phyloP scores from a whole-genome alignment of 2,329 filamentous ascomycete genomes.

The Exserohilum rostratum region DNA sequence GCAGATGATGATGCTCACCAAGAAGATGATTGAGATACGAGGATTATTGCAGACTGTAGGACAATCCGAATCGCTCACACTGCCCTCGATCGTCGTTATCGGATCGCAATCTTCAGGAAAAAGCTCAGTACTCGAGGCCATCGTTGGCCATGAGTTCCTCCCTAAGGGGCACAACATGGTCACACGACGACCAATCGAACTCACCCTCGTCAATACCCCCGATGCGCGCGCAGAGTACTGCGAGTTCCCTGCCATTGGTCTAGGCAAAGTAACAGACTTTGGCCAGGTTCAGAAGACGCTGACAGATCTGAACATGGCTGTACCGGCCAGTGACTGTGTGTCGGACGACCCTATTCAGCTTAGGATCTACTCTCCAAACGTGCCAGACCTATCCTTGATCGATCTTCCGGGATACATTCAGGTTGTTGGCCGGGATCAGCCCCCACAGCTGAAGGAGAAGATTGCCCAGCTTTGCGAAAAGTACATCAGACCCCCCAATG shows the following conservation, averaged over 20 bases:
- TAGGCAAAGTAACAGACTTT: constrained; percentile 92
- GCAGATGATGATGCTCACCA: constrained; percentile 99
- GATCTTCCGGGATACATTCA: constrained; percentile 98
- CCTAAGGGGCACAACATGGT: constrained; percentile 99
- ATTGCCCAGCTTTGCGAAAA: constrained; percentile 97
- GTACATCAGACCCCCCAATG: constrained; percentile 94
- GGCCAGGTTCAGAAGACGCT: constrained; percentile 88
- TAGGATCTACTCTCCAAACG: constrained; percentile 91
- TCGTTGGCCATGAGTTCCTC: constrained; percentile 96
- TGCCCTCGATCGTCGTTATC: constrained; percentile 98
- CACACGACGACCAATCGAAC: constrained; percentile 90
- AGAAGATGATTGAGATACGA: constrained; percentile 99
- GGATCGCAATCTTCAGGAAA: constrained; percentile 98
- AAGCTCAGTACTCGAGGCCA: constrained; percentile 94
- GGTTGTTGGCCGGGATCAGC: constrained; percentile 89
- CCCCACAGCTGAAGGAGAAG: constrained; percentile 89
- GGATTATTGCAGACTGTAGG: constrained; percentile 89
- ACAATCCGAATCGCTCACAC: constrained; percentile 83
- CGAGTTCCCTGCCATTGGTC: constrained; percentile 89
- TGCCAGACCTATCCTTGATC: constrained; percentile 93
- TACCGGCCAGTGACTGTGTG: constrained; percentile 88
- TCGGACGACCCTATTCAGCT: constrained; percentile 97
- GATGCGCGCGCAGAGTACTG: constrained; percentile 87
- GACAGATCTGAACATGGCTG: constrained; percentile 92
- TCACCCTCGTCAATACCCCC: constrained; percentile 94